These are phyloP conservation scores for Dalbergia oliveri DNA, from an alignment of 306 rosid species.

Conservation along the genomic window DNA sequence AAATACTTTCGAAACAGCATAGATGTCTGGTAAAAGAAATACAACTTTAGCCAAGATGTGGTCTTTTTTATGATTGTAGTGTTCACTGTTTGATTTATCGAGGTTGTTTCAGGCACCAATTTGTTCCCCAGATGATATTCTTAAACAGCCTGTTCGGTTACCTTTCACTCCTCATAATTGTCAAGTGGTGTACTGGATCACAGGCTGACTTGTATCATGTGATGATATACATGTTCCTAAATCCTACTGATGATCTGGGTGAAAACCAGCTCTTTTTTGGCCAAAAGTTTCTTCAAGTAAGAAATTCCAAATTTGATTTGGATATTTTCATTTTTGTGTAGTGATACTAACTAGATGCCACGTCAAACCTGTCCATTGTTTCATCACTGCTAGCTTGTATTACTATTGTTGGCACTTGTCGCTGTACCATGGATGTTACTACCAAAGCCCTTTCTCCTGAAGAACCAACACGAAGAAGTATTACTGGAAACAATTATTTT, in stretches of 20 bases:
- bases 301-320: slow-evolving; percentile 40
- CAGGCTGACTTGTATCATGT: slow-evolving; percentile 93
- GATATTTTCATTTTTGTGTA: slow-evolving; percentile 8
- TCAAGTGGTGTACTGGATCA: slow-evolving; percentile 94
- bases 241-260: slow-evolving; percentile 89
- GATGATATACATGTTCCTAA: slow-evolving; percentile 95
- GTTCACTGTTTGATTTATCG: slow-evolving; percentile 33
- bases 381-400: slow-evolving; percentile 54
- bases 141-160: slow-evolving; percentile 92
- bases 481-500: slow-evolving; percentile 2
- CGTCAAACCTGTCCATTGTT: slow-evolving; percentile 37
- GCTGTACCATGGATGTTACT: slow-evolving; percentile 99
- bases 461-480: slow-evolving; percentile 86
- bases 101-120: slow-evolving; percentile 80
- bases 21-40: slow-evolving; percentile 65
- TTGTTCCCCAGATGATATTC: slow-evolving; percentile 89
- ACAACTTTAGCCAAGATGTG: slow-evolving; percentile 15
- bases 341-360: slow-evolving; percentile 41
- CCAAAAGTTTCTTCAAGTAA: slow-evolving; percentile 88
- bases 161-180: slow-evolving; percentile 79
- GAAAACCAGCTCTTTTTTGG: slow-evolving; percentile 93
- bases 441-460: slow-evolving; percentile 92
- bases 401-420: slow-evolving; percentile 78
- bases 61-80: neutral
- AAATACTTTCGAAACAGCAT: slow-evolving; percentile 65